Percentiles rank a stretch among this genome's conserved stretches.
Conservation (phyloP, 2,329 filamentous ascomycete species). For the Ophiostoma pallidulum region DNA sequence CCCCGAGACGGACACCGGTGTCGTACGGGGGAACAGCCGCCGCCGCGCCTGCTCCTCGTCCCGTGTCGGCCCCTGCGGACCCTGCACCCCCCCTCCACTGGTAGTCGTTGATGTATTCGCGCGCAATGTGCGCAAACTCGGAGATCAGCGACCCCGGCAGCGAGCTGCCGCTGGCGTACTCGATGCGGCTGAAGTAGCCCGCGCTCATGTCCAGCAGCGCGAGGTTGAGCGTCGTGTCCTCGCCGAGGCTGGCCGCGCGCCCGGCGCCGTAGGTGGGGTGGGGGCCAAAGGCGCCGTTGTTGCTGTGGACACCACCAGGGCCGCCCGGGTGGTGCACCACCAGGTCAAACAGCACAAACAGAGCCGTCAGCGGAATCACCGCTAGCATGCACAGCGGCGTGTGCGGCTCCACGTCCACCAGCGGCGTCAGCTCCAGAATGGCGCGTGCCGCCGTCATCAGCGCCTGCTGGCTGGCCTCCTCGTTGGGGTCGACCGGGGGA, state of each 20-base stretch:
- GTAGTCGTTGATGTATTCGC: slow-evolving; percentile 24
- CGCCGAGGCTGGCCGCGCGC: too few relatives aligned
- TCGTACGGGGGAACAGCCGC: too few relatives aligned
- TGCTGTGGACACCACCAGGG: slow-evolving; percentile 1
- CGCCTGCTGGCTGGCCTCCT: neutral
- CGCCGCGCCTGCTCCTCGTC: too few relatives aligned
- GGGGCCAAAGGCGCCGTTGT: too few relatives aligned
- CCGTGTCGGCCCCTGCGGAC: neutral
- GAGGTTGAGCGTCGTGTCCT: slow-evolving; percentile 28
- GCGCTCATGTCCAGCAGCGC: slow-evolving; percentile 31
- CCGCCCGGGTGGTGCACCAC: slow-evolving; percentile 29
- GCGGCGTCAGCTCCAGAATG: slow-evolving; percentile 22
- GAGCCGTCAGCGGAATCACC: slow-evolving; percentile 27
- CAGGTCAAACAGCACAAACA: slow-evolving; percentile 34
- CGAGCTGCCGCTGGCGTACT: slow-evolving; percentile 26
- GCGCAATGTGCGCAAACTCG: slow-evolving; percentile 32
- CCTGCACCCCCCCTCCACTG: slow-evolving; percentile 10
- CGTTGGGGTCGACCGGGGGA: too few relatives aligned
- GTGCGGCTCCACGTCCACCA: slow-evolving; percentile 24
- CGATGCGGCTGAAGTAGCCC: slow-evolving; percentile 34
- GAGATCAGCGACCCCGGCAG: slow-evolving; percentile 29
- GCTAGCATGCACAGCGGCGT: slow-evolving; percentile 25
- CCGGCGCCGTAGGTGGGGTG: too few relatives aligned
- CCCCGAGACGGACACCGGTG: too few relatives aligned
- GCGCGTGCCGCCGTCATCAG: slow-evolving; percentile 13